Percentiles rank a stretch among this genome's conserved stretches.
phyloP scores from a whole-genome alignment of 768 basidiomycete genomes.

The Lentinula aciculospora region DNA sequence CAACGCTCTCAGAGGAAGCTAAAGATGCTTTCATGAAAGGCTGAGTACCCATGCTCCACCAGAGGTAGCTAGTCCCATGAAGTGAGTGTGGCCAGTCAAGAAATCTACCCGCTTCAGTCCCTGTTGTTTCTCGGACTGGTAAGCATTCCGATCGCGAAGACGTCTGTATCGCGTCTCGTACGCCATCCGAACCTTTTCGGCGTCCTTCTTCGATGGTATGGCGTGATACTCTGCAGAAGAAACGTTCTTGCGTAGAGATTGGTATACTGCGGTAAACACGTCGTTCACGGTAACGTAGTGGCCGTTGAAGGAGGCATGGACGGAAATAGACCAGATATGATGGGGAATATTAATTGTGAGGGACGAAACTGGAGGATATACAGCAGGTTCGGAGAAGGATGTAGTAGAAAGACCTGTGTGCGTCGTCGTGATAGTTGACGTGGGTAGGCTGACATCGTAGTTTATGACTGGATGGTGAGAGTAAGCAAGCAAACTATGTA shows the following conservation, averaged over 20 bases:
- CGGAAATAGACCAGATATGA: conserved; percentile 18
- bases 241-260: conserved; percentile 33
- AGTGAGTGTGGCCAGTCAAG: conserved; percentile 30
- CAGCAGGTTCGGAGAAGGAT: conserved; percentile 36
- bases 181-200: conserved; percentile 31
- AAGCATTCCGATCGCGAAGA: conserved; percentile 21
- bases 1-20: neutral
- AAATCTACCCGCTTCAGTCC: conserved; percentile 54
- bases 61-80: conserved; percentile 25
- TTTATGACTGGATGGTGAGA: conserved; percentile 24
- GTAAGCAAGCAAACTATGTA: conserved; percentile 20
- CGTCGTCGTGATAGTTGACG: conserved; percentile 20
- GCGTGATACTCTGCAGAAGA: conserved; percentile 32
- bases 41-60: neutral
- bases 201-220: conserved; percentile 23
- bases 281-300: conserved; percentile 35
- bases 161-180: conserved; percentile 35
- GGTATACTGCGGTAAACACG: conserved; percentile 40
- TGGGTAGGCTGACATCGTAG: conserved; percentile 33
- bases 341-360: conserved; percentile 24
- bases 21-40: neutral
- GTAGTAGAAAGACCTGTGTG: conserved; percentile 12
- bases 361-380: conserved; percentile 31
- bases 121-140: conserved; percentile 34
- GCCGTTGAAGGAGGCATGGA: conserved; percentile 14